Evolutionary conservation across 192 early-diverging fungal genomes (phyloP).

Genomic region (Chytriomyces hyalinus): DNA sequence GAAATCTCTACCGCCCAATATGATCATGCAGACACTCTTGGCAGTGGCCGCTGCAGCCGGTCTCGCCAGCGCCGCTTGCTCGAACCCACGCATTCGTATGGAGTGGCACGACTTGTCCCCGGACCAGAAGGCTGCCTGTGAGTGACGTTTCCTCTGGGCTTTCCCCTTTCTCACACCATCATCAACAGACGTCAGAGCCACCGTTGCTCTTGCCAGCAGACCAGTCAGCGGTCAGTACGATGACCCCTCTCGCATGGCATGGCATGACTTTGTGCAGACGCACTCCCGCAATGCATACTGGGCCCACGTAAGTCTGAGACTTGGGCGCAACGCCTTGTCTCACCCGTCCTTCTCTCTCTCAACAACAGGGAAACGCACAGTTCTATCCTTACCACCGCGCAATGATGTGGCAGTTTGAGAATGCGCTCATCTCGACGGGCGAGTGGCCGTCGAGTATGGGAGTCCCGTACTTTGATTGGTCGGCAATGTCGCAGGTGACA

Average conservation of each 20-base stretch:
- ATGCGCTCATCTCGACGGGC: conserved; percentile 24
- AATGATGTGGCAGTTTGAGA: conserved; percentile 24
- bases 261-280: conserved; percentile 16
- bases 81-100: conserved; percentile 3
- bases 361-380: conserved; percentile 8
- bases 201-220: neutral
- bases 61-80: neutral
- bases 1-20: neutral
- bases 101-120: conserved; percentile 1
- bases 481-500: conserved; percentile 24
- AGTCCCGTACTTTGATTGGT: conserved; percentile 23
- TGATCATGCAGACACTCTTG: neutral
- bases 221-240: conserved; percentile 16
- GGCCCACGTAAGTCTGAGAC: neutral
- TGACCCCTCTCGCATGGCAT: conserved; percentile 6
- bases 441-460: conserved; percentile 22
- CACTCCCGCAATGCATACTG: conserved; percentile 15
- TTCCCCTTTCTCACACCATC: neutral
- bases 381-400: conserved; percentile 36
- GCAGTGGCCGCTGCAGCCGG: neutral
- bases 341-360: neutral
- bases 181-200: conserved; percentile 4
- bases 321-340: neutral
- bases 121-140: conserved; percentile 6
- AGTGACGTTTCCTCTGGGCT: neutral